Evolutionary conservation across 2,329 filamentous ascomycete species (phyloP).

Genomic region (Sclerotinia nivalis): DNA sequence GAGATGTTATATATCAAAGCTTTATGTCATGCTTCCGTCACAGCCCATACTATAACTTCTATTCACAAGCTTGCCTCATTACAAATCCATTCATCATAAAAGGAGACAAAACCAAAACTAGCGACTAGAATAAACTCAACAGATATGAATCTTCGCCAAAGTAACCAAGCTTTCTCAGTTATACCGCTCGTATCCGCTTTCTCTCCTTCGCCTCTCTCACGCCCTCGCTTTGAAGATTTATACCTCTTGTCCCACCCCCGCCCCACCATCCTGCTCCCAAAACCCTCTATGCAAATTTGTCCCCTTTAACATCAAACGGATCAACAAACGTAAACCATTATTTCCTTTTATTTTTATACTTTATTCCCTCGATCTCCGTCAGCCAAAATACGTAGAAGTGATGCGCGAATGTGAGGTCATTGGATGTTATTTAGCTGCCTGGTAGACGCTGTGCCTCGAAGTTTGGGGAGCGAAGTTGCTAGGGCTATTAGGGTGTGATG

Average conservation of each 20-base stretch:
- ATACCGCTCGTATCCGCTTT: neutral
- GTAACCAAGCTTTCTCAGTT: neutral
- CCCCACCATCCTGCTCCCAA: constrained; percentile 35
- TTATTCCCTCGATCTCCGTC: constrained; percentile 51
- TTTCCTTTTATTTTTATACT: constrained; percentile 50
- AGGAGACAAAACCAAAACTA: too few species aligned
- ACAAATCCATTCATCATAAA: too few species aligned
- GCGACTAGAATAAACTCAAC: too few species aligned
- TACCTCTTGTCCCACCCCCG: neutral
- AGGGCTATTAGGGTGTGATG: neutral
- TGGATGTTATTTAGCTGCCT: constrained; percentile 1
- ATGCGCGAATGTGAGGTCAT: neutral
- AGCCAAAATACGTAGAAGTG: neutral
- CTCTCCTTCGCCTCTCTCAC: neutral
- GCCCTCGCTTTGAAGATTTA: neutral
- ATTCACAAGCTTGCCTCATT: too few species aligned
- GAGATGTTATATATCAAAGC: too few species aligned
- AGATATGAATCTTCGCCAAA: neutral
- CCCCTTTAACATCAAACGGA: constrained; percentile 38
- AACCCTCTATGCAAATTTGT: constrained; percentile 34
- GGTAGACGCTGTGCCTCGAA: neutral
- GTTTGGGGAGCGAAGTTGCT: neutral
- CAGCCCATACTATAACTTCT: too few species aligned
- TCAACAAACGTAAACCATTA: constrained; percentile 36
- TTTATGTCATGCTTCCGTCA: too few species aligned